Evolutionary conservation across 371 early-diverging fungal species (phyloP).

Genomic region (Actinomortierella wolfii): DNA sequence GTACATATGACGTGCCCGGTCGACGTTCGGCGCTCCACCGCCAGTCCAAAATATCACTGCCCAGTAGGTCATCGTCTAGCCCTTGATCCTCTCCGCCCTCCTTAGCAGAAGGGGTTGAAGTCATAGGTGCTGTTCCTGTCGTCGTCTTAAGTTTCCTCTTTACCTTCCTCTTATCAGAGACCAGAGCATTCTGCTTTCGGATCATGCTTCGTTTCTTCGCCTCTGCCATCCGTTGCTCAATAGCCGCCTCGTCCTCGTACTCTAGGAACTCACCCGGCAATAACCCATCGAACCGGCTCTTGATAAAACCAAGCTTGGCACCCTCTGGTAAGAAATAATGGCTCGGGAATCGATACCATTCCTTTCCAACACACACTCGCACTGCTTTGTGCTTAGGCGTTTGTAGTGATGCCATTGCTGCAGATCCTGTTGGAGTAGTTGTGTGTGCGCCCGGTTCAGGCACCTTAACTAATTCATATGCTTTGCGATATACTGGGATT

Average conservation of each 20-base stretch:
- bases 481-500: slow-evolving; percentile 54
- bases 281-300: slow-evolving; percentile 66
- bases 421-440: too few relatives aligned
- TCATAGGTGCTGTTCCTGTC: slow-evolving; percentile 2
- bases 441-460: slow-evolving; percentile 3
- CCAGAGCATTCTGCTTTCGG: too few relatives aligned
- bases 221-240: too few relatives aligned
- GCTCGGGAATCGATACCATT: slow-evolving; percentile 94
- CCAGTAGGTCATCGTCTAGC: neutral
- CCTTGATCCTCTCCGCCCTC: slow-evolving; percentile 20
- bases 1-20: slow-evolving; percentile 31
- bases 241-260: too few relatives aligned
- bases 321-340: slow-evolving; percentile 86
- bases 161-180: slow-evolving; percentile 1
- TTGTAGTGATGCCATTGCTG: neutral
- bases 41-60: slow-evolving; percentile 21
- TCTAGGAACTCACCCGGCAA: slow-evolving; percentile 67
- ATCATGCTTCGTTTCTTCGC: too few relatives aligned
- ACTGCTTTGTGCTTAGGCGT: slow-evolving; percentile 19
- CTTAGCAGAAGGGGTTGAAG: slow-evolving; percentile 13
- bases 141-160: neutral
- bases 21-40: slow-evolving; percentile 42
- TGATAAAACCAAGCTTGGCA: slow-evolving; percentile 62
- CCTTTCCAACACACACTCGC: slow-evolving; percentile 87
- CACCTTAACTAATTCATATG: slow-evolving; percentile 26